Conservation (phyloP, 208 protist genomes). For the Leishmania tropica region DNA sequence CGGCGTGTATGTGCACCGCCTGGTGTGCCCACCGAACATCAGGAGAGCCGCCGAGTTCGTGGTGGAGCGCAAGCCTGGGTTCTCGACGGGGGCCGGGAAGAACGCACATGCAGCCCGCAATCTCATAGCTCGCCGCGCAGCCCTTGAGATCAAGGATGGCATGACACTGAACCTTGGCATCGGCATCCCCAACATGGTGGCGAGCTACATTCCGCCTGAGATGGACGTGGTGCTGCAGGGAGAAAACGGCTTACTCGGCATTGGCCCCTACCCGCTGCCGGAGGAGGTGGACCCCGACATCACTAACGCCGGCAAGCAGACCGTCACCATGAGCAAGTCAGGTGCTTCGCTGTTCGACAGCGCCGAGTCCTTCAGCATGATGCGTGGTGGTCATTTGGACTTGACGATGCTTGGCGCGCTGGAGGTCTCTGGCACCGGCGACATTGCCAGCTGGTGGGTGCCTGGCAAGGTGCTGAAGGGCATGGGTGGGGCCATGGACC, state of each 20-base stretch:
- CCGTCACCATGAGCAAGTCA: slow-evolving; percentile 73
- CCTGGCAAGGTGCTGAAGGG: slow-evolving; percentile 94
- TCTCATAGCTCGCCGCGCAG: slow-evolving; percentile 87
- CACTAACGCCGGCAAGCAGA: slow-evolving; percentile 96
- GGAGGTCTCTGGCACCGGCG: slow-evolving; percentile 86
- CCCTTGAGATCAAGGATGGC: slow-evolving; percentile 92
- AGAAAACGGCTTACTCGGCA: slow-evolving; percentile 87
- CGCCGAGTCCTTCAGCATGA: slow-evolving; percentile 94
- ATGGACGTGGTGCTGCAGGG: slow-evolving; percentile 83
- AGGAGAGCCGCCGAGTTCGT: slow-evolving; percentile 19
- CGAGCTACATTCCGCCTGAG: slow-evolving; percentile 74
- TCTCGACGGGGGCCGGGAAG: slow-evolving; percentile 9
- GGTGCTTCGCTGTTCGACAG: slow-evolving; percentile 74
- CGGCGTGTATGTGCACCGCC: slow-evolving; percentile 90
- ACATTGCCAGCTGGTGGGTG: slow-evolving; percentile 96
- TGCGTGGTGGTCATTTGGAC: slow-evolving; percentile 92
- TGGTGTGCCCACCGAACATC: slow-evolving; percentile 45
- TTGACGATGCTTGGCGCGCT: slow-evolving; percentile 94
- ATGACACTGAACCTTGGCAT: slow-evolving; percentile 96
- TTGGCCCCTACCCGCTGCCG: slow-evolving; percentile 87
- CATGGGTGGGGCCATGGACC: slow-evolving; percentile 95
- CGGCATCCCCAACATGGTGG: slow-evolving; percentile 93
- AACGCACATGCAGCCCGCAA: slow-evolving; percentile 20
- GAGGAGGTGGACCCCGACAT: slow-evolving; percentile 89
- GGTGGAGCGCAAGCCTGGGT: slow-evolving; percentile 9